Percentiles rank a stretch among this genome's conserved stretches.
phyloP scores from a whole-genome alignment of 208 protist genomes.

The Leishmania guyanensis region DNA sequence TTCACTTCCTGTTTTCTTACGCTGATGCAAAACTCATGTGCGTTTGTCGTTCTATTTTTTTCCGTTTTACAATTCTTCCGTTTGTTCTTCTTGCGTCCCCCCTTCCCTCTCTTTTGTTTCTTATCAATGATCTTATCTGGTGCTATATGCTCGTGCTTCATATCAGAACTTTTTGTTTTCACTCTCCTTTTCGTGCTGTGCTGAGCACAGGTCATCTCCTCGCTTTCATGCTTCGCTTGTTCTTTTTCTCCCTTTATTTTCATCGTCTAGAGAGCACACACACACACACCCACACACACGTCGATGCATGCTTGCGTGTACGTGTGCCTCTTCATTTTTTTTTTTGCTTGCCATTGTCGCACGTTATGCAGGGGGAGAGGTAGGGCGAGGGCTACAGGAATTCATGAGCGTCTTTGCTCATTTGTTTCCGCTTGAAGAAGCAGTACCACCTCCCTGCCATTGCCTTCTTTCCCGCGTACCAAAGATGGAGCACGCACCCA shows the following conservation, averaged over 20 bases:
- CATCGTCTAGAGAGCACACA: neutral
- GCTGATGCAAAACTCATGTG: neutral
- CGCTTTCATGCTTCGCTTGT: neutral
- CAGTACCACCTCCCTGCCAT: neutral
- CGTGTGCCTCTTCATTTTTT: neutral
- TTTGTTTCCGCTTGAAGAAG: neutral
- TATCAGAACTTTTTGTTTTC: neutral
- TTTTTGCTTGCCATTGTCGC: neutral
- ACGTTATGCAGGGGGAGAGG: neutral
- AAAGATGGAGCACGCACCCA: neutral
- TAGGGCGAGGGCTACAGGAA: neutral
- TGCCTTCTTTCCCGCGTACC: neutral
- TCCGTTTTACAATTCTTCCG: neutral
- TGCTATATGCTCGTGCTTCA: neutral
- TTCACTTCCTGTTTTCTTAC: neutral
- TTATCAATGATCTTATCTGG: neutral
- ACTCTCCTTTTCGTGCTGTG: neutral
- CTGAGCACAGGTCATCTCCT: neutral
- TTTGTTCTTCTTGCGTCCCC: neutral
- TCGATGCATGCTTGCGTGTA: neutral
- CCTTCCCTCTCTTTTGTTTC: neutral
- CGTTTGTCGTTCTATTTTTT: neutral
- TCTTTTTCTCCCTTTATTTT: neutral
- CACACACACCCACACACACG: constrained; percentile 1
- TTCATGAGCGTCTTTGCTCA: neutral